Percentiles rank a stretch among this genome's conserved stretches.
Evolutionary conservation across 352 stramenopile genomes (phyloP).

Genomic region (Globisporangium cylindrosporum): DNA sequence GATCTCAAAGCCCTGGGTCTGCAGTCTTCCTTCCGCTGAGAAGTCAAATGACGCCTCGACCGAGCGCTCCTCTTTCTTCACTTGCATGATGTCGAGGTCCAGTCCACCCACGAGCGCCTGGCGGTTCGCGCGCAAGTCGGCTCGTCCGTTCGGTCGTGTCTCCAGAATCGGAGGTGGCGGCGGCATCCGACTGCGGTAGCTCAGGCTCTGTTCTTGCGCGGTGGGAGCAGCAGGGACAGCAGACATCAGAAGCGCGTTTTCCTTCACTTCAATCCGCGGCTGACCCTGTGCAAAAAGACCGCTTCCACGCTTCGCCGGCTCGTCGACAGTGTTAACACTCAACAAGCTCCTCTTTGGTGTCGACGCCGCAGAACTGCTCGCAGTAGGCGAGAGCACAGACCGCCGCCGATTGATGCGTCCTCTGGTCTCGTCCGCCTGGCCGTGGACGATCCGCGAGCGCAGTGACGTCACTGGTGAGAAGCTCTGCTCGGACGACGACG

Average conservation of each 20-base stretch:
- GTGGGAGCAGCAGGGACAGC: neutral
- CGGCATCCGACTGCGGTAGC: neutral
- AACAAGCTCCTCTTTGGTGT: neutral
- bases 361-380: neutral
- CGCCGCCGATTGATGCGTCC: slow-evolving; percentile 26
- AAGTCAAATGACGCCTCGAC: slow-evolving; percentile 81
- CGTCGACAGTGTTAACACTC: slow-evolving; percentile 1
- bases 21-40: slow-evolving; percentile 61
- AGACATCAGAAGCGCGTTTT: slow-evolving; percentile 13
- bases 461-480: slow-evolving; percentile 46
- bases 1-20: slow-evolving; percentile 86
- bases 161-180: neutral
- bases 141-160: slow-evolving; percentile 9
- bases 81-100: slow-evolving; percentile 61
- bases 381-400: slow-evolving; percentile 7
- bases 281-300: slow-evolving; percentile 25
- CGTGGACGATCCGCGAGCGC: slow-evolving; percentile 30
- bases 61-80: slow-evolving; percentile 56
- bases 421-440: slow-evolving; percentile 27
- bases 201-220: neutral
- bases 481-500: slow-evolving; percentile 18
- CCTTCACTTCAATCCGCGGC: slow-evolving; percentile 50
- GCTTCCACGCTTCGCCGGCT: slow-evolving; percentile 10
- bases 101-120: slow-evolving; percentile 39
- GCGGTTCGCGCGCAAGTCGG: slow-evolving; percentile 29